These are phyloP conservation scores for Ophiostoma ulmi DNA, from an alignment of 2,329 filamentous ascomycete species.

Conservation along the genomic window DNA sequence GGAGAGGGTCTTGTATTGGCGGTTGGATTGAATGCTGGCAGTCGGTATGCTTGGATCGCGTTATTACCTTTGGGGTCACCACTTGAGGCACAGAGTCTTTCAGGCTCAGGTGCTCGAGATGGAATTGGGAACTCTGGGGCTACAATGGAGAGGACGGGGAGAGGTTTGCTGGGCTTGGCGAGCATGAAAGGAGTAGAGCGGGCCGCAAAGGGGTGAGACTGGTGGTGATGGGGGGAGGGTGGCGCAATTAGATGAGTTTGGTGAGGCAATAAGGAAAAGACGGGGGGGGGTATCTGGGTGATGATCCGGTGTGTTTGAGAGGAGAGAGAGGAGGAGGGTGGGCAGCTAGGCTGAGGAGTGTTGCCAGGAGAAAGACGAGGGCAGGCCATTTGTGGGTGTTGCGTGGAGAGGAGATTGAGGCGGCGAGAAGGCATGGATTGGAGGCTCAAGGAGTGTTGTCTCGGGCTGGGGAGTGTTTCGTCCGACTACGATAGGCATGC, in stretches of 20 bases:
- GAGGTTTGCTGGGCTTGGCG: constrained; percentile 3
- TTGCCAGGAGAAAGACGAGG: background rate
- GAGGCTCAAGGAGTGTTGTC: constrained; percentile 14
- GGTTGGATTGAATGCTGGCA: background rate
- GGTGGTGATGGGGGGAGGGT: background rate
- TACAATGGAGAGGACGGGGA: constrained; percentile 24
- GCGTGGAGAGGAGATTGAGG: background rate
- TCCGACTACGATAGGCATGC: constrained; percentile 96
- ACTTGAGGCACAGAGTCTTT: background rate
- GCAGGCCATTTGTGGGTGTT: background rate
- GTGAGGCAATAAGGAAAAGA: background rate
- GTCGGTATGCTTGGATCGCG: constrained; percentile 17
- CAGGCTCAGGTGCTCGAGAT: constrained; percentile 12
- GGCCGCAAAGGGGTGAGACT: background rate
- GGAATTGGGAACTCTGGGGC: constrained; percentile 12
- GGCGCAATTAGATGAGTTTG: background rate
- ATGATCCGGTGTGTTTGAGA: constrained; percentile 5
- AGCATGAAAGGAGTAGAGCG: constrained; percentile 9
- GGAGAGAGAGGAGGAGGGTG: constrained; percentile 11
- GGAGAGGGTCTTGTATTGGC: background rate
- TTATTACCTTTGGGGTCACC: constrained; percentile 23
- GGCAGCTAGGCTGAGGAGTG: constrained; percentile 12
- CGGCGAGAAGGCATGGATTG: background rate
- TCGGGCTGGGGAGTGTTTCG: constrained; percentile 63
- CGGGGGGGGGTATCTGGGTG: background rate